Evolutionary conservation across 2,329 filamentous ascomycete species (phyloP).

Genomic region (Colletotrichum lindemuthianum): DNA sequence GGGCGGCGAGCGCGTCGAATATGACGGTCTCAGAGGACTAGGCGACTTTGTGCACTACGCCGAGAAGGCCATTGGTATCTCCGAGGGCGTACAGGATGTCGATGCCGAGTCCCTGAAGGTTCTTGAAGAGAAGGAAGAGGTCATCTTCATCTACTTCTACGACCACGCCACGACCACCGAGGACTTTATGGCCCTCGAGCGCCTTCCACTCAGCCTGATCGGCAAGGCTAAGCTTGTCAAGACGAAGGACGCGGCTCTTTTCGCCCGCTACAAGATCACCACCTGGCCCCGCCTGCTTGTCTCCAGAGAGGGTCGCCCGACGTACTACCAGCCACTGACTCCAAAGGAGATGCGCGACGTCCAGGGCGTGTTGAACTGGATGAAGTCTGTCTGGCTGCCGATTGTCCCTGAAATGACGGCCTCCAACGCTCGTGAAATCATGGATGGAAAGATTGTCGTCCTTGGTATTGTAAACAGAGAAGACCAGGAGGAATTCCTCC

Average conservation of each 20-base stretch:
- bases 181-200: constrained; percentile 89
- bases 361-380: constrained; percentile 83
- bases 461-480: constrained; percentile 87
- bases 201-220: constrained; percentile 86
- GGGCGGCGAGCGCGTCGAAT: constrained; percentile 91
- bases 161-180: constrained; percentile 93
- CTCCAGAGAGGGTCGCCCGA: constrained; percentile 86
- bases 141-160: constrained; percentile 98
- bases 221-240: constrained; percentile 94
- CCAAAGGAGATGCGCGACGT: constrained; percentile 94
- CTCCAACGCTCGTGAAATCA: constrained; percentile 91
- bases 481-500: constrained; percentile 80
- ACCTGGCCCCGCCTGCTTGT: constrained; percentile 96
- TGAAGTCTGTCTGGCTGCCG: constrained; percentile 95
- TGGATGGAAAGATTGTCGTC: constrained; percentile 95
- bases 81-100: constrained; percentile 82
- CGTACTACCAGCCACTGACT: constrained; percentile 87
- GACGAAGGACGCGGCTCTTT: constrained; percentile 80
- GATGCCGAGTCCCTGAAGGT: constrained; percentile 79
- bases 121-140: constrained; percentile 91
- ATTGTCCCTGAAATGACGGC: constrained; percentile 94
- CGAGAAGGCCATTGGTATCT: constrained; percentile 83
- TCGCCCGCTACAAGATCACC: constrained; percentile 89
- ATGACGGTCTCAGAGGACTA: constrained; percentile 88
- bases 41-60: constrained; percentile 91